These are phyloP conservation scores for Stereum hirsutum DNA, from an alignment of 1,284 basidiomycete species.

Conservation along the genomic window DNA sequence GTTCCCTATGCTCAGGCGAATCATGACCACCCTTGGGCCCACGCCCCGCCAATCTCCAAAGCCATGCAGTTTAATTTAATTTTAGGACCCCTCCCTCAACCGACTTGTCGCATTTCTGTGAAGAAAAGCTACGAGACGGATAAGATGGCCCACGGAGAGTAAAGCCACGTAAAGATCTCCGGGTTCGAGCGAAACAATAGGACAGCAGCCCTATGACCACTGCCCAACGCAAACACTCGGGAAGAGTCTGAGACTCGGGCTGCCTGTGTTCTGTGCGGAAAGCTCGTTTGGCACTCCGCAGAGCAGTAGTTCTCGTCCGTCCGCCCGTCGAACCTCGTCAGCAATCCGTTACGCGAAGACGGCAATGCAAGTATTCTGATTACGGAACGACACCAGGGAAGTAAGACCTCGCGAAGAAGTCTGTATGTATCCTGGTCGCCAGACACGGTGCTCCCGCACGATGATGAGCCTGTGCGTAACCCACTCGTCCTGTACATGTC, in stretches of 20 bases:
- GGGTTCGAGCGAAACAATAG: background rate
- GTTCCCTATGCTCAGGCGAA: background rate
- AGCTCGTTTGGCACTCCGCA: background rate
- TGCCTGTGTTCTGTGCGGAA: background rate
- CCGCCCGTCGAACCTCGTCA: background rate
- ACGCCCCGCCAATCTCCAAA: background rate
- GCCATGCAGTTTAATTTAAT: background rate
- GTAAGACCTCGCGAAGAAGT: background rate
- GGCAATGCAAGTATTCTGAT: background rate
- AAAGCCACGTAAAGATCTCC: background rate
- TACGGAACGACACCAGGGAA: background rate
- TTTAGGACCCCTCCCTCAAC: background rate
- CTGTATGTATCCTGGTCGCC: background rate
- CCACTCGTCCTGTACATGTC: background rate
- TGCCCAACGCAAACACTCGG: background rate
- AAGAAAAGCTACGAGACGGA: background rate
- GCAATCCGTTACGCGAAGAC: background rate
- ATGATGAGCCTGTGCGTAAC: background rate
- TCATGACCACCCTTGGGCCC: background rate
- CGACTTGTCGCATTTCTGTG: background rate
- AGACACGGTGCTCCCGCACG: background rate
- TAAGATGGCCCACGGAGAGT: background rate
- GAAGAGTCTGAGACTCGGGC: conserved; percentile 3
- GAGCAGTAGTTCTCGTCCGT: background rate
- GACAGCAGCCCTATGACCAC: background rate